phyloP scores from a whole-genome alignment of 2,329 filamentous ascomycete species.

The Paraphoma chrysanthemicola region DNA sequence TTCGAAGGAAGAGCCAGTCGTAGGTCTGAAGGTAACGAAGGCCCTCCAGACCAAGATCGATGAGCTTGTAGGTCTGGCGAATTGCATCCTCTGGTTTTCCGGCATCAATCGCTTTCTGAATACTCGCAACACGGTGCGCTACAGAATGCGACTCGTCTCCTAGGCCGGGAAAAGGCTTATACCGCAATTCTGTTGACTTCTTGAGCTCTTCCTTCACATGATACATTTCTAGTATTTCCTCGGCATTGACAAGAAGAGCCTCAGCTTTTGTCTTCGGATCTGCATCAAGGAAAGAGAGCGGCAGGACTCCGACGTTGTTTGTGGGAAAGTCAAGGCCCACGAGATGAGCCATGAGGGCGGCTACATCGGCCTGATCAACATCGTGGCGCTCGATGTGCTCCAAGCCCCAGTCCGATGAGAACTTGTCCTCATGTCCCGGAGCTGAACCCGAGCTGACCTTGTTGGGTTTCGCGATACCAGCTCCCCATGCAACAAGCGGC shows the following conservation, averaged over 20 bases:
- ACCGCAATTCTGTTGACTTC: conserved; percentile 75
- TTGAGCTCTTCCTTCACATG: conserved; percentile 90
- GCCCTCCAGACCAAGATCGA: conserved; percentile 79
- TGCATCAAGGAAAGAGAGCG: conserved; percentile 80
- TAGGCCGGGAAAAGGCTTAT: conserved; percentile 76
- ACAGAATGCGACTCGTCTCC: conserved; percentile 68
- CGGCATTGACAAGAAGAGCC: conserved; percentile 83
- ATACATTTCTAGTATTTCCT: conserved; percentile 93
- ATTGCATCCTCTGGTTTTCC: conserved; percentile 80
- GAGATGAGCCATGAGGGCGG: conserved; percentile 93
- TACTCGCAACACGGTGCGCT: conserved; percentile 70
- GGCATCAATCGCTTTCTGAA: conserved; percentile 70
- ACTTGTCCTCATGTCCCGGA: conserved; percentile 83
- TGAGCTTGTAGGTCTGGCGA: conserved; percentile 75
- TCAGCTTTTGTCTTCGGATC: conserved; percentile 78
- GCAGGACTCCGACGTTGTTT: conserved; percentile 94
- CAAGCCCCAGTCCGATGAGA: conserved; percentile 88
- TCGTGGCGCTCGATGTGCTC: conserved; percentile 84
- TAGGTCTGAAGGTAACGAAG: conserved; percentile 96
- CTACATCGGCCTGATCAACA: conserved; percentile 91
- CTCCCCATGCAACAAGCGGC: conserved; percentile 90
- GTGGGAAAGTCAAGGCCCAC: conserved; percentile 88
- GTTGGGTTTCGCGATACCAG: conserved; percentile 81
- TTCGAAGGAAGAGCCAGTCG: conserved; percentile 94
- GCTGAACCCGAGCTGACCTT: conserved; percentile 64